Conservation (phyloP, 1,284 basidiomycete genomes). For the Mycosarcoma maydis region DNA sequence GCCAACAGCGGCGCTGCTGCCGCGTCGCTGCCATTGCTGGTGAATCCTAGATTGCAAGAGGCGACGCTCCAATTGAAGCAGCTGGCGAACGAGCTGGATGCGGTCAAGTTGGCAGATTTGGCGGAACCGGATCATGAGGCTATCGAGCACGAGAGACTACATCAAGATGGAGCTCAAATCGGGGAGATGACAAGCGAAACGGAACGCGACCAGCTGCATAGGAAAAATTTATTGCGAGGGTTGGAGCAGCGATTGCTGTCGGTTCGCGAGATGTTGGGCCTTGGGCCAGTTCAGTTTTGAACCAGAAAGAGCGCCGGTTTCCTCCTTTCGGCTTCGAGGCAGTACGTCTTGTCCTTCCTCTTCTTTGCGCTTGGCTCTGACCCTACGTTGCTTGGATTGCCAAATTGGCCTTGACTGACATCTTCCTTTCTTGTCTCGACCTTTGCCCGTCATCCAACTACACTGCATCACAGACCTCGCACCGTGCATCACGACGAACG, state of each 20-base stretch:
- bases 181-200: constrained; percentile 12
- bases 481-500: constrained; percentile 1
- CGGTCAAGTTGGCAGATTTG: constrained; percentile 14
- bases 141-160: constrained; percentile 48
- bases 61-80: constrained; percentile 7
- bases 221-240: constrained; percentile 6
- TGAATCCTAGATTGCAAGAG: constrained; percentile 10
- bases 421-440: too few relatives aligned
- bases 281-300: constrained; percentile 5
- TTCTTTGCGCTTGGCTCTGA: neutral
- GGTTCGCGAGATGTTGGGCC: constrained; percentile 12
- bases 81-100: constrained; percentile 21
- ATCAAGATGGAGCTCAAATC: constrained; percentile 13
- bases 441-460: neutral
- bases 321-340: constrained; percentile 6
- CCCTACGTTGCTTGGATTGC: neutral
- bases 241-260: constrained; percentile 13
- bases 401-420: constrained; percentile 12
- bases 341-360: constrained; percentile 6
- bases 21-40: constrained; percentile 8
- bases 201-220: neutral
- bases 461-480: neutral
- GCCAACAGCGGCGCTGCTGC: too few relatives aligned
- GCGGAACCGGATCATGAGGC: constrained; percentile 51
- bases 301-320: neutral